phyloP scores from a whole-genome alignment of 2,329 filamentous ascomycete genomes.

The Ceratocystis eucalypticola region DNA sequence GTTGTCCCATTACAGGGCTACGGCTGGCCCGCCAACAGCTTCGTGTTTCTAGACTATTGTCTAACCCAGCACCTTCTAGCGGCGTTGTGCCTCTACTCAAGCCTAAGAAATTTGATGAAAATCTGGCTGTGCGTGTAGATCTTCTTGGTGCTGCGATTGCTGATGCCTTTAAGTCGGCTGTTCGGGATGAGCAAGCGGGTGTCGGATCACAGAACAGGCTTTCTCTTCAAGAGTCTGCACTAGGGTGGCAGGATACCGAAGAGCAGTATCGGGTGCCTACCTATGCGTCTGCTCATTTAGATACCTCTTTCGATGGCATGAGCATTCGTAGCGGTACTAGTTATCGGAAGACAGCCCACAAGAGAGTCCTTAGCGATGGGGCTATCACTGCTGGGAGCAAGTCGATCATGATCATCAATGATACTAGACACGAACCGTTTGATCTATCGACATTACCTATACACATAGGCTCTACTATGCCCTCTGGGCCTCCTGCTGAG shows the following conservation, averaged over 20 bases:
- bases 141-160: conserved; percentile 64
- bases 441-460: conserved; percentile 40
- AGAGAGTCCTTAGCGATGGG: conserved; percentile 38
- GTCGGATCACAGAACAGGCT: neutral
- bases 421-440: conserved; percentile 35
- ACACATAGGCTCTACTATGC: conserved; percentile 22
- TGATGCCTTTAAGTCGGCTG: conserved; percentile 64
- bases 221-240: neutral
- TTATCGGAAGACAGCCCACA: conserved; percentile 16
- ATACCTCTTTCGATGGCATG: conserved; percentile 34
- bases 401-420: conserved; percentile 78
- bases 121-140: conserved; percentile 58
- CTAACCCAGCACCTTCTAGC: conserved; percentile 45
- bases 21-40: conserved; percentile 27
- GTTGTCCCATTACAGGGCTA: conserved; percentile 23
- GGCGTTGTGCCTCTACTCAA: conserved; percentile 45
- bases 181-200: conserved; percentile 47
- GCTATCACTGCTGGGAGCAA: conserved; percentile 68
- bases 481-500: conserved; percentile 35
- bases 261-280: neutral
- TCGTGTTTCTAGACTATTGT: conserved; percentile 40
- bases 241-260: neutral
- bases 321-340: conserved; percentile 25
- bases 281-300: conserved; percentile 23
- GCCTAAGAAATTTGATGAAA: conserved; percentile 31